phyloP scores from a whole-genome alignment of 352 stramenopile species.

The Pythium apleroticum region DNA sequence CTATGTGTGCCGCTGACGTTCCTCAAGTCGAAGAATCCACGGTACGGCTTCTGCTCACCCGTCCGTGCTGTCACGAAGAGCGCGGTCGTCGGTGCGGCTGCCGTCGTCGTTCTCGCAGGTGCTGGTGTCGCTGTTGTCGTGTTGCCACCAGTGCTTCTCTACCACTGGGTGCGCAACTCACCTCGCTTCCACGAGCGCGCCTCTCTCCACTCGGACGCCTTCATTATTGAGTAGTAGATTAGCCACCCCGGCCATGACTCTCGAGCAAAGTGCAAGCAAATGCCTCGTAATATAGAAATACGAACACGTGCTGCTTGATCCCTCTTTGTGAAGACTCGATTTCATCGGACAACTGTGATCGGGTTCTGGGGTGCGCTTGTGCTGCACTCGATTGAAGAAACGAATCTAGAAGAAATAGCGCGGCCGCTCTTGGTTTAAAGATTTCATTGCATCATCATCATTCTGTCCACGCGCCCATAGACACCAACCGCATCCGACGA shows the following conservation, averaged over 20 bases:
- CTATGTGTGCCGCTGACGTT: slow-evolving; percentile 72
- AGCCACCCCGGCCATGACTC: too few species aligned
- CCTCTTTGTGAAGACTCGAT: too few species aligned
- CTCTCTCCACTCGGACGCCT: slow-evolving; percentile 37
- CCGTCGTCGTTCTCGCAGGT: slow-evolving; percentile 51
- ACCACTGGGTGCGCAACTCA: slow-evolving; percentile 52
- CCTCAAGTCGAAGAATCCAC: slow-evolving; percentile 62
- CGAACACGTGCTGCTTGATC: background rate
- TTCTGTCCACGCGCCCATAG: slow-evolving; percentile 10
- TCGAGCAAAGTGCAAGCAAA: background rate
- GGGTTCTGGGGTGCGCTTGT: too few species aligned
- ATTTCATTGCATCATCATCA: slow-evolving; percentile 27
- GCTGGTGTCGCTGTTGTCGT: slow-evolving; percentile 67
- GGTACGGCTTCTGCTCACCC: slow-evolving; percentile 59
- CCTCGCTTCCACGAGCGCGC: slow-evolving; percentile 43
- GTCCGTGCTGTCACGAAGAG: slow-evolving; percentile 76
- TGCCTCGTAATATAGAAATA: background rate
- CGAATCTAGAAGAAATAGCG: background rate
- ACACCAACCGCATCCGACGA: slow-evolving; percentile 10
- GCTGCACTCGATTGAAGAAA: background rate
- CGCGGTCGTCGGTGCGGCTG: slow-evolving; percentile 47
- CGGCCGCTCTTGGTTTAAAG: slow-evolving; percentile 8
- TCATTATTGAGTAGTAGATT: slow-evolving; percentile 20
- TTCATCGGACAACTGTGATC: too few species aligned
- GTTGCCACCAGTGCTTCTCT: slow-evolving; percentile 63